Percentiles rank a stretch among this genome's conserved stretches.
These are phyloP conservation scores for Lithospermum erythrorhizon DNA, from an alignment of 257 asterid genomes.

Conservation along the genomic window DNA sequence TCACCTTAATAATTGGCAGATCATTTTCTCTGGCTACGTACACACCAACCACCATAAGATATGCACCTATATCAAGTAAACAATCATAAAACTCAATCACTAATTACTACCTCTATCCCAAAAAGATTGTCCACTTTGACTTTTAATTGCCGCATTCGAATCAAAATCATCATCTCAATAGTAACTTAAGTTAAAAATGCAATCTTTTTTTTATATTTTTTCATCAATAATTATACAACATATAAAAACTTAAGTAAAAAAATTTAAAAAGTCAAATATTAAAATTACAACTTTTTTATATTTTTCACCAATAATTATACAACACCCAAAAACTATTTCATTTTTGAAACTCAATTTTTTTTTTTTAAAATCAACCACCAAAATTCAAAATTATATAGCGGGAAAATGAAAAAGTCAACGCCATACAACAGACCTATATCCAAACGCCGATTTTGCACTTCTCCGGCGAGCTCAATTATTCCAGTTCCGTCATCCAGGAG, in stretches of 20 bases:
- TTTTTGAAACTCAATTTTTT: too few species aligned
- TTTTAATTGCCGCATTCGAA: background rate
- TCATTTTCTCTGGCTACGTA: conserved; percentile 29
- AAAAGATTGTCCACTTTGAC: background rate
- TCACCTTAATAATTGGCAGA: conserved; percentile 55
- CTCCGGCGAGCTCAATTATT: conserved; percentile 40
- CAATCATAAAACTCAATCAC: background rate
- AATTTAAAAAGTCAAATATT: too few species aligned
- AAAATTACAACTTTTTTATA: too few species aligned
- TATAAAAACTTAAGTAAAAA: too few species aligned
- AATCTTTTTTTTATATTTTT: too few species aligned
- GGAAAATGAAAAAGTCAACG: too few species aligned
- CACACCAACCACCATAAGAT: conserved; percentile 86
- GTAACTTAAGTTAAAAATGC: background rate
- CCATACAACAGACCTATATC: conserved; percentile 32
- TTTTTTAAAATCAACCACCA: too few species aligned
- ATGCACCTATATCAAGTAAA: conserved; percentile 42
- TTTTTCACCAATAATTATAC: too few species aligned
- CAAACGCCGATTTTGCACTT: conserved; percentile 34
- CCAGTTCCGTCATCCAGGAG: conserved; percentile 78
- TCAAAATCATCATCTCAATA: background rate
- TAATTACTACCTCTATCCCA: background rate
- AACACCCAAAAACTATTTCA: too few species aligned
- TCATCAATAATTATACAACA: too few species aligned
- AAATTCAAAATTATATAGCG: background rate